Evolutionary conservation across 1,284 basidiomycete genomes (phyloP).

Genomic region (Sanghuangporus baumii): DNA sequence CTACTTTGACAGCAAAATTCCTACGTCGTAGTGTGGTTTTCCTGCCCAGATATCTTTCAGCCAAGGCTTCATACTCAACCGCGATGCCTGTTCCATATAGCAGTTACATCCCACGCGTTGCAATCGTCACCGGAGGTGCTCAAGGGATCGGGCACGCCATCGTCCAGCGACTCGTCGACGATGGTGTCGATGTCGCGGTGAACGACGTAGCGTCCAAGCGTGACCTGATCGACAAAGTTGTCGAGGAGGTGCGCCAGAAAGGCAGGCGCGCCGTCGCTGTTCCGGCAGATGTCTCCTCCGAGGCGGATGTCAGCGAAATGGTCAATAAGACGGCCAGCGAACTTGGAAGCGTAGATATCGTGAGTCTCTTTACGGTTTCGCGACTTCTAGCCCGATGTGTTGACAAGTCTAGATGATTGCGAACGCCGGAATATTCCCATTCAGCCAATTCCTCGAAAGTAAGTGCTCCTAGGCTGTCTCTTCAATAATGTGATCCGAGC

Average conservation of each 20-base stretch:
- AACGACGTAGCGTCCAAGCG: slow-evolving; percentile 18
- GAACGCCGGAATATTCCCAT: slow-evolving; percentile 16
- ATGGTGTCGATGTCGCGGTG: slow-evolving; percentile 19
- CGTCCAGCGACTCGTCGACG: slow-evolving; percentile 16
- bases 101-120: background rate
- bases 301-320: slow-evolving; percentile 19
- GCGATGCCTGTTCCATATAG: too few species aligned
- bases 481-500: background rate
- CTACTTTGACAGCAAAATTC: too few species aligned
- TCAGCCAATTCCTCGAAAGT: background rate
- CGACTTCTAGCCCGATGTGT: background rate
- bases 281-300: slow-evolving; percentile 21
- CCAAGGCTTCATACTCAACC: too few species aligned
- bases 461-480: background rate
- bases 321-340: slow-evolving; percentile 18
- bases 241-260: background rate
- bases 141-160: slow-evolving; percentile 23
- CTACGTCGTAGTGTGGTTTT: too few species aligned
- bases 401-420: slow-evolving; percentile 18
- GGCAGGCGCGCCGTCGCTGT: slow-evolving; percentile 10
- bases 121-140: slow-evolving; percentile 18
- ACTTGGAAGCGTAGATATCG: slow-evolving; percentile 22
- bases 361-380: background rate
- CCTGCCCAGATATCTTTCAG: too few species aligned
- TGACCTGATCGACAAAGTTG: slow-evolving; percentile 6